Percentiles rank a stretch among this genome's conserved stretches.
These are phyloP conservation scores for Schizopora paradoxa DNA, from an alignment of 1,284 basidiomycete species.

Conservation along the genomic window DNA sequence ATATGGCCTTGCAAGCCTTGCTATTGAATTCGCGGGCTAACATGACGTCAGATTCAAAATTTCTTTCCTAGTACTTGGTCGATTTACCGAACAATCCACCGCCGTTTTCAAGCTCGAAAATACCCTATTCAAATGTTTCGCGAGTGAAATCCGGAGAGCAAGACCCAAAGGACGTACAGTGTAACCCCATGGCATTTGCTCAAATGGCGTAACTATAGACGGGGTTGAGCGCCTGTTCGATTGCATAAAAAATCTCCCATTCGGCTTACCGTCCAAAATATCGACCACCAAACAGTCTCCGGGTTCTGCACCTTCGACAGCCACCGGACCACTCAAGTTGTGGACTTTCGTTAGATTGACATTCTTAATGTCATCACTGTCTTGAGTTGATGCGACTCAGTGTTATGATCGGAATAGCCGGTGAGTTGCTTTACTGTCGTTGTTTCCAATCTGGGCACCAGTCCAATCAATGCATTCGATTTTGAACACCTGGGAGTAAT, in stretches of 20 bases:
- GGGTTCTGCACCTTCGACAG: slow-evolving; percentile 69
- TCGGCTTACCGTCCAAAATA: slow-evolving; percentile 57
- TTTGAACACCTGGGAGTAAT: slow-evolving; percentile 53
- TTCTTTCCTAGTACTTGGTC: slow-evolving; percentile 1
- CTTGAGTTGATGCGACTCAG: slow-evolving; percentile 26
- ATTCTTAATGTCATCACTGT: slow-evolving; percentile 62
- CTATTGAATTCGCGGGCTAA: slow-evolving; percentile 64
- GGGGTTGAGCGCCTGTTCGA: not conserved
- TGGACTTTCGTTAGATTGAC: slow-evolving; percentile 64
- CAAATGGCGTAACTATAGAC: slow-evolving; percentile 56
- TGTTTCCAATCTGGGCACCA: slow-evolving; percentile 71
- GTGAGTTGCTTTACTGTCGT: slow-evolving; percentile 47
- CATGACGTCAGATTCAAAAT: not conserved
- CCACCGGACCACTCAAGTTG: slow-evolving; percentile 72
- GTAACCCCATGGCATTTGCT: slow-evolving; percentile 79
- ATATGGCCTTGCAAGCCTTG: slow-evolving; percentile 71
- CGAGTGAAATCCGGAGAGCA: slow-evolving; percentile 14
- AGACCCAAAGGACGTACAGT: slow-evolving; percentile 38
- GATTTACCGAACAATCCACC: slow-evolving; percentile 66
- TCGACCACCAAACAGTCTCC: slow-evolving; percentile 73
- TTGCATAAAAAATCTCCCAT: not conserved
- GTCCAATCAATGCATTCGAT: slow-evolving; percentile 75
- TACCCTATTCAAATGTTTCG: slow-evolving; percentile 39
- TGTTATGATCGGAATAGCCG: not conserved
- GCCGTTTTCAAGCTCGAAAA: slow-evolving; percentile 70